A percentile compares a stretch with the other conserved stretches of the same genome.
These are phyloP conservation scores for Aspergillus clavatus DNA, from an alignment of 2,329 filamentous ascomycete genomes.

Conservation along the genomic window DNA sequence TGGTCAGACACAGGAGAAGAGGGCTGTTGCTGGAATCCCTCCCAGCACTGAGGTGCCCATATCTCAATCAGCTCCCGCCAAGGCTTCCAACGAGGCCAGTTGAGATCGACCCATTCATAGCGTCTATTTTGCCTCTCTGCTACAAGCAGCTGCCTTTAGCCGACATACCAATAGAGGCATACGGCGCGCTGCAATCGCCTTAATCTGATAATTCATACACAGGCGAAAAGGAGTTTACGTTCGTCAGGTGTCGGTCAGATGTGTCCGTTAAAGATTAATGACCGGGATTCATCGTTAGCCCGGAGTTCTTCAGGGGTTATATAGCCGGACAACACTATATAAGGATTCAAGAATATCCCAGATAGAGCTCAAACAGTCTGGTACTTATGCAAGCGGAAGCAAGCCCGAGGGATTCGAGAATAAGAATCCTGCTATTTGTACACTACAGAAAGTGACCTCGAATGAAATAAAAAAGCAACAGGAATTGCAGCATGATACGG, in stretches of 20 bases:
- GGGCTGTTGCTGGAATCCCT: not conserved
- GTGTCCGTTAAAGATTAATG: too few species aligned
- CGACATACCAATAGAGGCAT: not conserved
- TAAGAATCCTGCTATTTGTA: not conserved
- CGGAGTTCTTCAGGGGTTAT: not conserved
- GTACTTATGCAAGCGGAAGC: not conserved
- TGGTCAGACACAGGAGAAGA: not conserved
- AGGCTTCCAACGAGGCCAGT: not conserved
- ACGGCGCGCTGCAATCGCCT: not conserved
- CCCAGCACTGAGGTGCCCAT: not conserved
- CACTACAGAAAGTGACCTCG: not conserved
- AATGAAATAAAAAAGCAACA: too few species aligned
- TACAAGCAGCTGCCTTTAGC: not conserved
- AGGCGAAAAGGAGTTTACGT: constrained; percentile 1
- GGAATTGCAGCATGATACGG: not conserved
- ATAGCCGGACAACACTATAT: not conserved
- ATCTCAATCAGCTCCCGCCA: not conserved
- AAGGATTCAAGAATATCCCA: not conserved
- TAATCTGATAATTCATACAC: not conserved
- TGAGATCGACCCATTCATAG: not conserved
- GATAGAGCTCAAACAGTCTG: not conserved
- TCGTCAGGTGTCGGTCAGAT: not conserved
- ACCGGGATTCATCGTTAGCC: not conserved
- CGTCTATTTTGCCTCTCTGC: not conserved
- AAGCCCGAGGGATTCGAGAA: too few species aligned